Base-by-base conservation (phyloP, 75 land plant genomes). In the Cryptomeria japonica region DNA sequence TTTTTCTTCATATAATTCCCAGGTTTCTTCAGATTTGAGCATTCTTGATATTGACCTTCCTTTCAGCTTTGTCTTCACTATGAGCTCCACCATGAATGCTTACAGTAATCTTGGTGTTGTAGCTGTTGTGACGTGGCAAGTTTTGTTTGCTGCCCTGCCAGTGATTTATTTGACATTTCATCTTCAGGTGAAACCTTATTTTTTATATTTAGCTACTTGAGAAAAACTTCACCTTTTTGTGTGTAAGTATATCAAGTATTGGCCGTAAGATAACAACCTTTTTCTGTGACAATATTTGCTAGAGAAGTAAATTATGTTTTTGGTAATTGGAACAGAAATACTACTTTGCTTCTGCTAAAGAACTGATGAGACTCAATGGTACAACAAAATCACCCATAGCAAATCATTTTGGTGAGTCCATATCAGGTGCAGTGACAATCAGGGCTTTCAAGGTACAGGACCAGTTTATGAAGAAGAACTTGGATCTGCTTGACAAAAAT, bases 341-440 rank as follows among this genome's bases (percentile, higher is more conserved):
- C 79, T 92, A 92, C 44, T 55, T 86, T 36, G 84, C 93, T 14
- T 68, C 90, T 72, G 90, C 92, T 12, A 85, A 80, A 53, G 92
- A 92, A 86, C 80, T 92, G 78, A 92, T 87, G 88, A 90, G 92
- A 56, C 49, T 92, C 77, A 89, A 91, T 86, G 93, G 89, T 10
- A 91, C 88, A 19, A 92, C 92, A 9, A 92, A 92, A 64, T 92
- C 93, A 2, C 92, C 90, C 4, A 91, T 92, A 15, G 89, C 91
- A 58, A 89, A 92, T 80, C 87, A 83, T 80, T 91, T 89, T 42
- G 88, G 87, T 2, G 93, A 92, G 87, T 91, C 92, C 47, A 90
- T 92, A 41, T 58, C 85, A 36, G 92, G 93, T 3, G 87, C 92
- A 32, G 87, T 89, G 84, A 92, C 93, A 14, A 91, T 92, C 39